Evolutionary conservation across 2,329 filamentous ascomycete genomes (phyloP).

Genomic region (Trichoderma gracile): DNA sequence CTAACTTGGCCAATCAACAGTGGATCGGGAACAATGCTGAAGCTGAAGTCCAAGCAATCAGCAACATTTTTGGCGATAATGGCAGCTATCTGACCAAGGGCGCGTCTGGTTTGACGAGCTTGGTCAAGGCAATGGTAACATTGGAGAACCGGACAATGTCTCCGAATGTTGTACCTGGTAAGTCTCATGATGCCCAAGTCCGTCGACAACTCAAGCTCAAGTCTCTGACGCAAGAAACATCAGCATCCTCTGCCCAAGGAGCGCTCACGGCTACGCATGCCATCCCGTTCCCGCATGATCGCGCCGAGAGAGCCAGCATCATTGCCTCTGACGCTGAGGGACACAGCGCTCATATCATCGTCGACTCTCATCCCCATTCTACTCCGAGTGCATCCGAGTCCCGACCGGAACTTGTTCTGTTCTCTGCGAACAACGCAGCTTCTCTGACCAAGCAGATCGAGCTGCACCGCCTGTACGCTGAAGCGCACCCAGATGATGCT

Average conservation of each 20-base stretch:
- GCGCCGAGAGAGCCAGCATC: slow-evolving; percentile 32
- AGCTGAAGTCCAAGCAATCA: not conserved
- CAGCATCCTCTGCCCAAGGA: slow-evolving; percentile 32
- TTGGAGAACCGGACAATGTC: slow-evolving; percentile 35
- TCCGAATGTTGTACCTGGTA: slow-evolving; percentile 31
- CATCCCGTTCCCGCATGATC: slow-evolving; percentile 40
- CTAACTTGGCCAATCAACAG: not conserved
- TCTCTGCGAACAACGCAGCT: slow-evolving; percentile 15
- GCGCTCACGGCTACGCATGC: slow-evolving; percentile 36
- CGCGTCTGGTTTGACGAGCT: slow-evolving; percentile 33
- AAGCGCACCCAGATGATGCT: slow-evolving; percentile 20
- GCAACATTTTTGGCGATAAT: slow-evolving; percentile 1
- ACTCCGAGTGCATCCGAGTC: not conserved
- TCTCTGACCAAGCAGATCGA: slow-evolving; percentile 19
- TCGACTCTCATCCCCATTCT: not conserved
- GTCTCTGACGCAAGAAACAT: not conserved
- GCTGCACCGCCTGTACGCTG: slow-evolving; percentile 36
- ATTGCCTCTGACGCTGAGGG: slow-evolving; percentile 42
- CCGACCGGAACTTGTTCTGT: slow-evolving; percentile 20
- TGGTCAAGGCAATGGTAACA: slow-evolving; percentile 37
- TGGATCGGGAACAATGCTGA: not conserved
- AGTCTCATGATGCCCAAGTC: not conserved
- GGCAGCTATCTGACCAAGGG: slow-evolving; percentile 29
- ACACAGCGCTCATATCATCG: slow-evolving; percentile 41
- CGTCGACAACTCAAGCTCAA: too few species aligned